Evolutionary conservation across 2,329 filamentous ascomycete species (phyloP).

Genomic region (Fusarium duplospermum): DNA sequence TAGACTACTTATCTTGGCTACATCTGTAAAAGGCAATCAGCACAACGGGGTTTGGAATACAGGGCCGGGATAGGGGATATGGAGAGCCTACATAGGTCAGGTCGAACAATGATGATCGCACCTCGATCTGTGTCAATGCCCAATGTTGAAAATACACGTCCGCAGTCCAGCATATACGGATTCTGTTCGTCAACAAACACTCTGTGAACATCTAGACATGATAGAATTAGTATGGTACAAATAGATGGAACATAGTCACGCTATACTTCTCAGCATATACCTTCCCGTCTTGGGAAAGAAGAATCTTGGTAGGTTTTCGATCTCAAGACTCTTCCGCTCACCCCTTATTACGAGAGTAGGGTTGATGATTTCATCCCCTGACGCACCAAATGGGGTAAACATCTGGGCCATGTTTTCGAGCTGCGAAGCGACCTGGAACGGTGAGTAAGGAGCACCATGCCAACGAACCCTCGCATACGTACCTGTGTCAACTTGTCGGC

Average conservation of each 20-base stretch:
- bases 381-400: neutral
- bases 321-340: slow-evolving; percentile 5
- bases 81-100: slow-evolving; percentile 32
- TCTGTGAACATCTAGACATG: slow-evolving; percentile 19
- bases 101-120: slow-evolving; percentile 27
- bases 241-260: fast-evolving
- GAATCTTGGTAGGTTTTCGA: slow-evolving; percentile 14
- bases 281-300: slow-evolving; percentile 25
- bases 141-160: slow-evolving; percentile 15
- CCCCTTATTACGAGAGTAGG: slow-evolving; percentile 10
- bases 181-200: slow-evolving; percentile 30
- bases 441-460: neutral
- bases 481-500: neutral
- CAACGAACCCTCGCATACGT: fast-evolving
- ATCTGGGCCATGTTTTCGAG: neutral
- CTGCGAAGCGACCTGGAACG: neutral
- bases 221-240: neutral
- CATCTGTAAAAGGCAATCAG: neutral
- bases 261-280: slow-evolving; percentile 5
- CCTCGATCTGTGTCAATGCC: slow-evolving; percentile 22
- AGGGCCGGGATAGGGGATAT: fast-evolving
- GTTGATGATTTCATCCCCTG: slow-evolving; percentile 8
- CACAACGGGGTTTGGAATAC: too few species aligned
- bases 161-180: slow-evolving; percentile 25
- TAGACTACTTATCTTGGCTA: slow-evolving; percentile 4